These are phyloP conservation scores for Neospora caninum DNA, from an alignment of 169 alveolate genomes.

Conservation along the genomic window DNA sequence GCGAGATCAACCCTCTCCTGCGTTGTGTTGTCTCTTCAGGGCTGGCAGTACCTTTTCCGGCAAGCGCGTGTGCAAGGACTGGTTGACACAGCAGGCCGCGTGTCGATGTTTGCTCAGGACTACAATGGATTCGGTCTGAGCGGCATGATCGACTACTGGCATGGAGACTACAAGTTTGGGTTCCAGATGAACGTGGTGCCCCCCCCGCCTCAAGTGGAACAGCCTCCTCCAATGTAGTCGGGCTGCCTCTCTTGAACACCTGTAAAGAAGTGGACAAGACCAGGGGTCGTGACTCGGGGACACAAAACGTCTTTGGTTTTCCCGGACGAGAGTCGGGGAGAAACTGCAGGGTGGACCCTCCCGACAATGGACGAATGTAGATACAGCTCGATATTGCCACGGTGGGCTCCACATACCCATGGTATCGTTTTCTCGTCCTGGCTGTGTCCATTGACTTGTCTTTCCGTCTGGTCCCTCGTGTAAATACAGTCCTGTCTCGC, in stretches of 20 bases:
- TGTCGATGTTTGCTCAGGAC: slow-evolving; percentile 90
- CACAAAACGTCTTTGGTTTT: background rate
- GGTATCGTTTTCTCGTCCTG: background rate
- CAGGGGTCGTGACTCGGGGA: background rate
- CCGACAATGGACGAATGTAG: too few species aligned
- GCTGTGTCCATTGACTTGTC: background rate
- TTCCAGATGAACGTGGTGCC: slow-evolving; percentile 93
- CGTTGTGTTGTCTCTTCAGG: slow-evolving; percentile 63
- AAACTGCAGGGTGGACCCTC: too few species aligned
- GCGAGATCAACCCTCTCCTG: too few species aligned
- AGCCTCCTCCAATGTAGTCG: background rate
- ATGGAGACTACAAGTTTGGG: slow-evolving; percentile 88
- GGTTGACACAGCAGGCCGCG: slow-evolving; percentile 88
- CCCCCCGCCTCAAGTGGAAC: slow-evolving; percentile 69
- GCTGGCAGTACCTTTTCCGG: slow-evolving; percentile 91
- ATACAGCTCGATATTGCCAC: too few species aligned
- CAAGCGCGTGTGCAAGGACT: slow-evolving; percentile 93
- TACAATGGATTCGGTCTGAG: slow-evolving; percentile 89
- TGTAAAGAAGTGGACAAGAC: background rate
- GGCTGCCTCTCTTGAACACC: background rate
- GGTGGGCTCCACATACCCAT: too few species aligned
- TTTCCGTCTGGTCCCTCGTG: background rate
- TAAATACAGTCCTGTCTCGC: background rate
- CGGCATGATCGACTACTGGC: slow-evolving; percentile 89
- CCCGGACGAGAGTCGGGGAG: background rate